Base-by-base conservation (phyloP, 2,329 filamentous ascomycete genomes). In the Fusarium pilosicola region DNA sequence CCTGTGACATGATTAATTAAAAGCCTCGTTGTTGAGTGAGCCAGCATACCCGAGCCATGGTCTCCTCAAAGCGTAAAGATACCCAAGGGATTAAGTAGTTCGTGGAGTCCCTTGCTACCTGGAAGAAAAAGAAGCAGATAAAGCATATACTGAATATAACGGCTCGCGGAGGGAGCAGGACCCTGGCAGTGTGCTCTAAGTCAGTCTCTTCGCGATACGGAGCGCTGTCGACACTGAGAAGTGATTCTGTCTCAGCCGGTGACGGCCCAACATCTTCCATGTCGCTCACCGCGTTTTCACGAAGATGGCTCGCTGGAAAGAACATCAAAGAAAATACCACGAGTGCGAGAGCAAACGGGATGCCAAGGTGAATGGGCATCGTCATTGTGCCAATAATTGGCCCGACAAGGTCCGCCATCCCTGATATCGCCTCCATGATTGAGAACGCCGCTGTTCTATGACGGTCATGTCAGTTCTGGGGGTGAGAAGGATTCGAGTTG, bases 401-500 rank as follows among this genome's bases (percentile, higher is more conserved):
- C 3, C 34, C 63, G 5, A 65, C 4, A 0, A 66, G 24, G 17
- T 54, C 48, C 2, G 48, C 48, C 2, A 65, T 41, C 8, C 61
- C 63, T 10, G 48, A 48, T 7, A 57, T 39, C 2, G 60, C 63
- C 17, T 66, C 60, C 2, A 66, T 18, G 22, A 65, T 48, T 2
- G 60, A 66, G 15, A 66, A 66, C 0, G 60, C 63, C 6, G 61
- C 48, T 17, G 48, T 66, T 42, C 61, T 66, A 14, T 4, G 11
- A n/a, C 10, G 11, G 3, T 2, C 11, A 48, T 13, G 20, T 66
- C 4, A 30, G 36, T n/a, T 24, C 4, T 11, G 6, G 4, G 5
- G 7, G 7, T 24, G 1, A 0, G 18, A 42, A 20, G 8, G 5
- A 20, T 41, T 10, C 3, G 1, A 8, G 2, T 10, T 3, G 4